Evolutionary conservation across 192 early-diverging fungal genomes (phyloP).

Genomic region (Rhizophagus clarus): DNA sequence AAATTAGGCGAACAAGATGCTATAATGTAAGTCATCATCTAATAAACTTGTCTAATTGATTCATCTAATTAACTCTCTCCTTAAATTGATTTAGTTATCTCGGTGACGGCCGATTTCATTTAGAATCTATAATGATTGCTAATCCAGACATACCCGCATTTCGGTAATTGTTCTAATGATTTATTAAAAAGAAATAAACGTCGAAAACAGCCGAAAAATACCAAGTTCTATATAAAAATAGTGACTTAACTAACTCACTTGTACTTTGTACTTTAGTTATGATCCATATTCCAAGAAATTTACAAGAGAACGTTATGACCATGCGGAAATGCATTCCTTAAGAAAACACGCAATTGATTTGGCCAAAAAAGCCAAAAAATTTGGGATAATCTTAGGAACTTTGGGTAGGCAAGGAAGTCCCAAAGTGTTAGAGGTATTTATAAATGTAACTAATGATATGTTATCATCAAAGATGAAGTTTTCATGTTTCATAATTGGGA

Average conservation of each 20-base stretch:
- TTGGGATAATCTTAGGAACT: slow-evolving; percentile 93
- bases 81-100: slow-evolving; percentile 51
- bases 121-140: slow-evolving; percentile 98
- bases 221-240: too few species aligned
- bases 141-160: slow-evolving; percentile 90
- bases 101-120: slow-evolving; percentile 97
- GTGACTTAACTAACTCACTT: neutral
- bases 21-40: slow-evolving; percentile 59
- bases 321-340: slow-evolving; percentile 87
- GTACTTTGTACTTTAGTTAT: slow-evolving; percentile 51
- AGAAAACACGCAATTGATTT: slow-evolving; percentile 81
- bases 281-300: slow-evolving; percentile 94
- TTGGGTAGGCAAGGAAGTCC: slow-evolving; percentile 95
- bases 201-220: neutral
- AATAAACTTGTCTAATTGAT: too few species aligned
- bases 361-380: slow-evolving; percentile 73
- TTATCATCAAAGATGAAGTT: neutral
- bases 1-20: slow-evolving; percentile 73
- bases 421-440: slow-evolving; percentile 76
- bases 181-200: neutral
- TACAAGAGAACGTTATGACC: slow-evolving; percentile 92
- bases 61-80: neutral
- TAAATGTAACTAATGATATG: neutral
- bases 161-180: slow-evolving; percentile 47
- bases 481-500: neutral